Evolutionary conservation across 768 basidiomycete species (phyloP), one percentile per base, ranked within the genome.

Genomic region (Leccinellum luteum): DNA sequence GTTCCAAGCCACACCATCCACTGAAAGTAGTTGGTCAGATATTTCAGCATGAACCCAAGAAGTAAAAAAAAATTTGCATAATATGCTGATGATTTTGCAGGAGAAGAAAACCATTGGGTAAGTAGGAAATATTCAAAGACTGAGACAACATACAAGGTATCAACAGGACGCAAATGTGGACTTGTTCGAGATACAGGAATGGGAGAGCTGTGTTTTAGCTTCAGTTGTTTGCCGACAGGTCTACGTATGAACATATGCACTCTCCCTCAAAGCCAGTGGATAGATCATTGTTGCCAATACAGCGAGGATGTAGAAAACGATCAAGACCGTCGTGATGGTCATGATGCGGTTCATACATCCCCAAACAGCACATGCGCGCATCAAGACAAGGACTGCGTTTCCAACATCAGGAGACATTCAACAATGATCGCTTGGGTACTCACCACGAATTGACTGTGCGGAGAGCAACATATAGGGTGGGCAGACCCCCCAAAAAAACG

Each of bases 291-390:
- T 15, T 6, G 28, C 55, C 10, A 65, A 21, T 17, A 59, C 17
- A 13, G 49, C 5, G 25, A 56, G 0, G 13, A 58, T 2, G 48
- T 66, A 64, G 38, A 50, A 0, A 0, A 51, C 19, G 21, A 58
- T 62, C 21, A 57, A 15, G 12, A 28, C n/a, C n/a, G n/a, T n/a
- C n/a, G n/a, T n/a, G n/a, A n/a, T n/a, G n/a, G n/a, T 8, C 1
- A 53, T 51, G 17, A 28, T 43, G 7, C 54, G 55, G 19, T 54
- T 38, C 9, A 32, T 52, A 30, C 65, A 66, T 9, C 63, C 60
- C 60, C 63, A 66, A 9, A 58, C 50, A 6, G 61, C 60, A 54
- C 60, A 64, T 23, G 63, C 65, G 3, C 63, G 62, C 58, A 60
- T 49, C 10, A 60, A 49, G 9, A 66, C 60, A 44, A 64, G 44